phyloP scores from a whole-genome alignment of 2,329 filamentous ascomycete genomes.

The Pseudopithomyces maydicus region DNA sequence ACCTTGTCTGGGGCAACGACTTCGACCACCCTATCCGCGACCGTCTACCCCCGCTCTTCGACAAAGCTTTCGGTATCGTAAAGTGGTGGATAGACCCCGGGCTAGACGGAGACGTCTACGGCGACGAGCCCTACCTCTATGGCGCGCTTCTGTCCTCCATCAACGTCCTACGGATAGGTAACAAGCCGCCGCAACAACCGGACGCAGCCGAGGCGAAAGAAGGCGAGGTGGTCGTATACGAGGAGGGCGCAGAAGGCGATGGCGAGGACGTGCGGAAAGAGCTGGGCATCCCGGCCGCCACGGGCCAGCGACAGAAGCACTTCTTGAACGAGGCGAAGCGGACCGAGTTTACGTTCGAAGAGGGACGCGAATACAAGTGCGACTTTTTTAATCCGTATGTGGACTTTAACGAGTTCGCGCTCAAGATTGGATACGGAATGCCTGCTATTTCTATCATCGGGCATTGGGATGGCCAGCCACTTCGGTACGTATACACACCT shows the following conservation, averaged over 20 bases:
- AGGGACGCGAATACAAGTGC: conserved; percentile 64
- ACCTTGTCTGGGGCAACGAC: conserved; percentile 93
- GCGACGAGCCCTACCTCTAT: conserved; percentile 84
- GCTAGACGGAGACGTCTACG: conserved; percentile 86
- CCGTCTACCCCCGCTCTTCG: conserved; percentile 83
- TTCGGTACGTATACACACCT: conserved; percentile 60
- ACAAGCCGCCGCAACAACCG: conserved; percentile 47
- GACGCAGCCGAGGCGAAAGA: conserved; percentile 65
- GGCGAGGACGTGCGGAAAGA: conserved; percentile 49
- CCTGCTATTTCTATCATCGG: conserved; percentile 77
- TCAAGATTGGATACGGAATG: conserved; percentile 59
- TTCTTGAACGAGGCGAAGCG: conserved; percentile 63
- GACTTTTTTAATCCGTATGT: conserved; percentile 93
- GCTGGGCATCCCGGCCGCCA: conserved; percentile 46
- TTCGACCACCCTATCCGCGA: conserved; percentile 91
- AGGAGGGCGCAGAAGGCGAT: conserved; percentile 54
- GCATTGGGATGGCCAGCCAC: conserved; percentile 79
- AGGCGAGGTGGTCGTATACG: conserved; percentile 63
- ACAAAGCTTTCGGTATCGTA: conserved; percentile 81
- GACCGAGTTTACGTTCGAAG: conserved; percentile 65
- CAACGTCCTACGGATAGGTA: conserved; percentile 74
- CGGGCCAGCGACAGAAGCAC: conserved; percentile 60
- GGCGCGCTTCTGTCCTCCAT: conserved; percentile 81
- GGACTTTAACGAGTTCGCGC: conserved; percentile 78
- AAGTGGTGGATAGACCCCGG: conserved; percentile 92